Conservation (phyloP, 352 stramenopile genomes). For the Poterioochromonas sp. region DNA sequence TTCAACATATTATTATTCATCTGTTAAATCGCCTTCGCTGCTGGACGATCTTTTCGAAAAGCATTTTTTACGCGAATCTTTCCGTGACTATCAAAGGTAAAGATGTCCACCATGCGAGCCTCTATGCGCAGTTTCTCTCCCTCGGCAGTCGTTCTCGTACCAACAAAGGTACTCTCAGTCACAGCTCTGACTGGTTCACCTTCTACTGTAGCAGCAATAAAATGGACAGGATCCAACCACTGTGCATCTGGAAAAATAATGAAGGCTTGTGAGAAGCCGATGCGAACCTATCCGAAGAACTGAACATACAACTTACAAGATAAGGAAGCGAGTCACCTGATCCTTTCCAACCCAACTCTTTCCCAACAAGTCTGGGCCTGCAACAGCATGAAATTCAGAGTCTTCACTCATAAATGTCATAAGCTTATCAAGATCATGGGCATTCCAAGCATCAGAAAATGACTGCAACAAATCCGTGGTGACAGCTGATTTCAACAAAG, state of each 20-base stretch:
- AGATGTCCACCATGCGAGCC: neutral
- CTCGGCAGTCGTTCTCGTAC: neutral
- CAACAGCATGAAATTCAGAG: neutral
- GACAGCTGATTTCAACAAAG: no score
- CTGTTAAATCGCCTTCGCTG: no score
- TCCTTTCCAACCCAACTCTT: neutral
- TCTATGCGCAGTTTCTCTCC: neutral
- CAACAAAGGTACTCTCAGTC: neutral
- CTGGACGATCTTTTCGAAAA: neutral
- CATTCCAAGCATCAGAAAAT: slow-evolving; percentile 4
- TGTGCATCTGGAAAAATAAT: neutral
- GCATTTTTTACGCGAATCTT: neutral
- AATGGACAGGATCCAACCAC: neutral
- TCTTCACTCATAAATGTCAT: slow-evolving; percentile 3
- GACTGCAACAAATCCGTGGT: neutral
- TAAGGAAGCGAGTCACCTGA: no score
- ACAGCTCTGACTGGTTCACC: neutral
- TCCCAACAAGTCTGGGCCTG: neutral
- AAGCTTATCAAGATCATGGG: neutral
- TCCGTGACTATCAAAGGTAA: neutral
- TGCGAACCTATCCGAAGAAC: no score
- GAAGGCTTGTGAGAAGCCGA: neutral
- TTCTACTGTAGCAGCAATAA: no score
- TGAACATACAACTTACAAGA: no score
- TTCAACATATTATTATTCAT: no score